Evolutionary conservation across 495 filamentous ascomycete genomes (phyloP), one percentile per base, ranked within the genome.

Genomic region (Massariosphaeria phaeospora): DNA sequence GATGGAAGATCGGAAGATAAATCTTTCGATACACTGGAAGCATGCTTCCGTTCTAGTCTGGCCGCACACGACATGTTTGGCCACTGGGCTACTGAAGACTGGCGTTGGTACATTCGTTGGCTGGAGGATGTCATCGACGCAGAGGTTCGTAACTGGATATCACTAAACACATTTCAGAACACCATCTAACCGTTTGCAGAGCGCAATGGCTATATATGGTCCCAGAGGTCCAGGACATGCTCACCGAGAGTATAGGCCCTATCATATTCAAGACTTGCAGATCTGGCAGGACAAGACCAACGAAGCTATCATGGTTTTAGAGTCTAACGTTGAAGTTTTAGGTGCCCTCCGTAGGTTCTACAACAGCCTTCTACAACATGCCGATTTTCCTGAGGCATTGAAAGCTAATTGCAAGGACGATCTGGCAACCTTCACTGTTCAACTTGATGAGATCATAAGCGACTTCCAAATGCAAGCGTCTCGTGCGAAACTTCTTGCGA

Each of bases 71-170:
- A 59, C 23, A 44, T 72, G 24, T 69, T 61, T 50, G 70, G 67
- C 38, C 52, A 73, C 31, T 75, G 73, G 73, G 64, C 74, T 12
- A 65, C 44, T 0, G 69, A 73, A 40, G 67, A 71, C 26, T 76
- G 74, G 74, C 60, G 71, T 21, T 62, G 57, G 55, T 71, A 75
- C 52, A 63, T 76, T 41, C 41, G 64, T 13, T 72, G 62, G 59
- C 59, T 75, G 0, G 73, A 76, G 23, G 29, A 44, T 42, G 55
- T 43, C 0, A 61, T 73, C 15, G 67, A 73, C 23, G 43, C 55
- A 27, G 58, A 68, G 48, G 55, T 59, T 17, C 21, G 53, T 49
- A 31, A n/a, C n/a, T n/a, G n/a, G n/a, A n/a, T n/a, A n/a, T n/a
- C n/a, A n/a, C n/a, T n/a, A n/a, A n/a, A n/a, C n/a, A n/a, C n/a